Base-by-base conservation (phyloP, 2,329 filamentous ascomycete genomes). In the Neonectria sp. region DNA sequence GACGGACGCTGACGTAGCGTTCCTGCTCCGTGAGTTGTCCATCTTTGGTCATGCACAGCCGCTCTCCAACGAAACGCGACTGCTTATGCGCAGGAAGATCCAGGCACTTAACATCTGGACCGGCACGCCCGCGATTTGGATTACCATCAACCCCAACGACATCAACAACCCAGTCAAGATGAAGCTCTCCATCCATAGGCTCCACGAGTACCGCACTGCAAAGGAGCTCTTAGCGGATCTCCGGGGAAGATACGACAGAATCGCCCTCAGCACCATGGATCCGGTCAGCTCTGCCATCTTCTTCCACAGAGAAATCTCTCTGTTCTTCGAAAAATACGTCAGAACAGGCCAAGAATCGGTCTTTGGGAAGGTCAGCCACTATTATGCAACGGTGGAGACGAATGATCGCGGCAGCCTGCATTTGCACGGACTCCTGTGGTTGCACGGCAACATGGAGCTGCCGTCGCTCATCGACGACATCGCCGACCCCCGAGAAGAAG, bases 161-260 rank as follows among this genome's bases (percentile, higher is more conserved):
- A 69, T 67, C 29, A 69, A 45, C 29, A 67, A 60, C 24, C 63
- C 63, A 49, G 63, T 69, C 31, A 69, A 69, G 55, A 53, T 69
- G 29, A 31, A 6, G 55, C 63, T 69, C 46, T 45, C 67, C n/a
- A 59, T 59, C 11, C 55, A 67, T 13, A 52, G 67, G 33, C 43
- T 52, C 21, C 55, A 55, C 25, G 62, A 66, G 3, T 13, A 55
- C 9, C 6, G 15, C 7, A n/a, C 40, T 6, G 67, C 67, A 11
- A 56, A 63, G 31, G 40, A 56, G 6, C 40, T 67, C 0, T 24
- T 67, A 9, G 13, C 48, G 0, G 43, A 58, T 29, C 55, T 69
- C 15, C 13, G 45, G 2, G n/a, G 33, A n/a, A 46, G 21, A 15
- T 62, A 63, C 11, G 31, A 60, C 7, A 49, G 52, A 2, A 35